These are phyloP conservation scores for Saturnispora silvae DNA, from an alignment of 805 yeast species.

Conservation along the genomic window DNA sequence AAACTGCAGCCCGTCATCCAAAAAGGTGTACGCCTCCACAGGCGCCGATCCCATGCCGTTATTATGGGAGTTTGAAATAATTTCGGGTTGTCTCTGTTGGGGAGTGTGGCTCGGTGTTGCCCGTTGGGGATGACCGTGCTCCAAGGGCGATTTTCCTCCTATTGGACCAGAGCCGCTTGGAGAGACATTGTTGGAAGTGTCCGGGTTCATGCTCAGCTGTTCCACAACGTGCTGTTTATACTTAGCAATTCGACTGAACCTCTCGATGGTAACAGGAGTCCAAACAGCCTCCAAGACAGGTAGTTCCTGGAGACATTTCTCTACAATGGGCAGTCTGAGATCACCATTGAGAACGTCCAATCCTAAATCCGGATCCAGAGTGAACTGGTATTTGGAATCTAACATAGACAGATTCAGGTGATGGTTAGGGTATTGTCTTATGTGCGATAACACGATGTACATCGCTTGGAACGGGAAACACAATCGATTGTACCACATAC, in stretches of 20 bases:
- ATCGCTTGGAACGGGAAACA: slow-evolving; percentile 20
- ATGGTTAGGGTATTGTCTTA: slow-evolving; percentile 11
- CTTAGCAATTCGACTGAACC: slow-evolving; percentile 14
- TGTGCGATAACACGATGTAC: slow-evolving; percentile 16
- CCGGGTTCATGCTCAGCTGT: neutral
- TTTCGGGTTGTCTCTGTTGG: neutral
- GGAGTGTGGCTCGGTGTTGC: too few relatives aligned
- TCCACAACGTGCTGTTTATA: slow-evolving; percentile 9
- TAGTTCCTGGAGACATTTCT: slow-evolving; percentile 9
- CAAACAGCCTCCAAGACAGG: slow-evolving; percentile 9
- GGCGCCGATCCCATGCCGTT: neutral
- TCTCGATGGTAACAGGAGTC: slow-evolving; percentile 12
- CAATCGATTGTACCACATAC: slow-evolving; percentile 17
- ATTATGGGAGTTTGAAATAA: neutral
- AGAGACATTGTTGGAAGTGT: neutral
- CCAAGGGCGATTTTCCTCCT: neutral
- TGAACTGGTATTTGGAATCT: slow-evolving; percentile 9
- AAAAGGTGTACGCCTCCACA: slow-evolving; percentile 5
- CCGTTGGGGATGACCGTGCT: too few relatives aligned
- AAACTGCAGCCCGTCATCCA: slow-evolving; percentile 11
- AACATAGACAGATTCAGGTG: slow-evolving; percentile 11
- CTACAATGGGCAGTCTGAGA: slow-evolving; percentile 12
- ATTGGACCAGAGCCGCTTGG: neutral
- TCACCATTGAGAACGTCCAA: slow-evolving; percentile 13
- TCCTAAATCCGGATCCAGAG: slow-evolving; percentile 7